Conservation (phyloP, 345 rosid genomes). For the Hibiscus trionum region DNA sequence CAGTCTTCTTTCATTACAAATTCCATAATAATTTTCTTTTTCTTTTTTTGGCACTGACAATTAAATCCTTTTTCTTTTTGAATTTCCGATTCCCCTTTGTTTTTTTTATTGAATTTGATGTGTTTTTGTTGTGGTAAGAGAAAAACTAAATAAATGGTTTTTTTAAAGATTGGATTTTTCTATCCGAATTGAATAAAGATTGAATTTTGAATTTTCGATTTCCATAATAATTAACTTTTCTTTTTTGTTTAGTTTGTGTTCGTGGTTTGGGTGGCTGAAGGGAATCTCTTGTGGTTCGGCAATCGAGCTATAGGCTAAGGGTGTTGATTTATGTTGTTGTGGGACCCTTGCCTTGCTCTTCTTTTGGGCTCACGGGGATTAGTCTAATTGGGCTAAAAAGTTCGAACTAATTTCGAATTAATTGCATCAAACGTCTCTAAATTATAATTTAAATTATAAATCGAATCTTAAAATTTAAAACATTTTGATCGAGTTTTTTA, state of each 20-base stretch:
- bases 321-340: conserved; percentile 21
- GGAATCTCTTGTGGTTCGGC: conserved; percentile 17
- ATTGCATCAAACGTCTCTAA: too few relatives aligned
- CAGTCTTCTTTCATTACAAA: conserved; percentile 16
- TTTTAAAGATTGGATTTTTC: neutral
- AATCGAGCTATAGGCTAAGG: neutral
- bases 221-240: neutral
- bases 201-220: too few relatives aligned
- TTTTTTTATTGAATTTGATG: neutral
- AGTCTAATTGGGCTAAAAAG: neutral
- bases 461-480: too few relatives aligned
- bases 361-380: neutral
- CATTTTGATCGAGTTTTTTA: too few relatives aligned
- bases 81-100: neutral
- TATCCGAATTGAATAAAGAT: too few relatives aligned
- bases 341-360: conserved; percentile 2
- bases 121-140: neutral
- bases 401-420: neutral
- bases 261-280: neutral
- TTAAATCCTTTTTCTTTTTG: neutral
- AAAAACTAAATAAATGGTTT: neutral
- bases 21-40: conserved; percentile 18
- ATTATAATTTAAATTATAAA: too few relatives aligned
- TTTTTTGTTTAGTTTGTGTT: conserved; percentile 2
- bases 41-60: neutral